phyloP scores from a whole-genome alignment of 163 green algal species.

The Scenedesmus sp. region DNA sequence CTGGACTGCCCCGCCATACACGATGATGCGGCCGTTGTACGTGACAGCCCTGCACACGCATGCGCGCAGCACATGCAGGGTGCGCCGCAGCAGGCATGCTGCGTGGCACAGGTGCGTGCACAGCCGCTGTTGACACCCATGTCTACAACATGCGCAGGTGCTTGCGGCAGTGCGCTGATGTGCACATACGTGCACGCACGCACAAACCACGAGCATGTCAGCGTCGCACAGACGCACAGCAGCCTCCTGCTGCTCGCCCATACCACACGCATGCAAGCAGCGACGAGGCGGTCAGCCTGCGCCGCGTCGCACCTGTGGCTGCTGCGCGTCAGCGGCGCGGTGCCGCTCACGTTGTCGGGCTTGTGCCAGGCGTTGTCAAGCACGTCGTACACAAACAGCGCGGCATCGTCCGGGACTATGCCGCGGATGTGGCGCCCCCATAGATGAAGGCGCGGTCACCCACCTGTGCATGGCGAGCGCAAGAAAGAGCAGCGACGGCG shows the following conservation, averaged over 20 bases:
- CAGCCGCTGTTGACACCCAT: too few species aligned
- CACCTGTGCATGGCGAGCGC: neutral
- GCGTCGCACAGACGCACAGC: too few species aligned
- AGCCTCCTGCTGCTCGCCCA: too few species aligned
- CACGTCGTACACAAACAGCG: neutral
- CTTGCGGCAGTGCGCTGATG: too few species aligned
- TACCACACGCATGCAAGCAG: too few species aligned
- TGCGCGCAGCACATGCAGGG: too few species aligned
- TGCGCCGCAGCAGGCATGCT: neutral
- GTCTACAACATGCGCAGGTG: too few species aligned
- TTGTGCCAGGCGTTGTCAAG: neutral
- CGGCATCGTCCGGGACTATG: neutral
- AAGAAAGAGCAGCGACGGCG: neutral
- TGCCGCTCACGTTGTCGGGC: neutral
- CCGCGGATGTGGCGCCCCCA: conserved; percentile 13
- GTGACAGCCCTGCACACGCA: neutral
- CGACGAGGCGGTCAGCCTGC: neutral
- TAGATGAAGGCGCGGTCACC: conserved; percentile 39
- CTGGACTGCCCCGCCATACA: conserved; percentile 39
- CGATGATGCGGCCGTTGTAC: conserved; percentile 25
- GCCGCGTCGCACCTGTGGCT: neutral
- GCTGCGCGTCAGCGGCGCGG: neutral
- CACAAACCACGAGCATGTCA: too few species aligned
- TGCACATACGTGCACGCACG: too few species aligned
- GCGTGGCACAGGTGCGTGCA: neutral